phyloP scores from a whole-genome alignment of 331 rosid genomes.

The Erythrophleum ivorense region DNA sequence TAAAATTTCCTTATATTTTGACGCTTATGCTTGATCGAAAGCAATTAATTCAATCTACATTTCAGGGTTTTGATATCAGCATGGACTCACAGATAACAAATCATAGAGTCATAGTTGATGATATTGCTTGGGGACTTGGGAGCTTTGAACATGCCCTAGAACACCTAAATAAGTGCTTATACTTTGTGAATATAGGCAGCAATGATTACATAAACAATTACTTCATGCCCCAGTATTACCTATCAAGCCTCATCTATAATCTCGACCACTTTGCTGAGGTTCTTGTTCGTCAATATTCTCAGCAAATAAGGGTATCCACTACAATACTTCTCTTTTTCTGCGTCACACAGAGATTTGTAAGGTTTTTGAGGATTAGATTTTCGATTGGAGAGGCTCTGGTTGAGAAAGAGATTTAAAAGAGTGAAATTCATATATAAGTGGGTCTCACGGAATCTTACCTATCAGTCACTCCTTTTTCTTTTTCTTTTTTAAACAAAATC shows the following conservation, averaged over 20 bases:
- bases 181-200: conserved; percentile 55
- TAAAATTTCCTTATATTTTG: no score
- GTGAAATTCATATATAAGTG: no score
- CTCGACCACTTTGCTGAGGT: conserved; percentile 44
- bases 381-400: no score
- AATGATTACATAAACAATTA: conserved; percentile 71
- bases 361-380: no score
- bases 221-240: conserved; percentile 44
- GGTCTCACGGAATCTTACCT: no score
- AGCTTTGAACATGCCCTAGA: conserved; percentile 9
- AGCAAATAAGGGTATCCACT: conserved; percentile 43
- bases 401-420: no score
- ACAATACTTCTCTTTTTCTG: no score
- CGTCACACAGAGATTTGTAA: no score
- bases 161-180: conserved; percentile 57
- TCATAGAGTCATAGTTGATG: conserved; percentile 29
- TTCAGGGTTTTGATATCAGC: conserved; percentile 47
- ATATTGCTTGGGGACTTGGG: not conserved
- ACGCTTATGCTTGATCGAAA: no score
- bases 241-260: conserved; percentile 33
- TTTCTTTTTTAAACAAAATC: no score
- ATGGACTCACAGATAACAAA: conserved; percentile 47
- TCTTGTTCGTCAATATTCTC: conserved; percentile 37
- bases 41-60: no score
- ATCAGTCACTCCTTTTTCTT: no score